A percentile compares a stretch with the other conserved stretches of the same genome.
Evolutionary conservation across 352 stramenopile genomes (phyloP).

Genomic region (Phytophthora palmivora): DNA sequence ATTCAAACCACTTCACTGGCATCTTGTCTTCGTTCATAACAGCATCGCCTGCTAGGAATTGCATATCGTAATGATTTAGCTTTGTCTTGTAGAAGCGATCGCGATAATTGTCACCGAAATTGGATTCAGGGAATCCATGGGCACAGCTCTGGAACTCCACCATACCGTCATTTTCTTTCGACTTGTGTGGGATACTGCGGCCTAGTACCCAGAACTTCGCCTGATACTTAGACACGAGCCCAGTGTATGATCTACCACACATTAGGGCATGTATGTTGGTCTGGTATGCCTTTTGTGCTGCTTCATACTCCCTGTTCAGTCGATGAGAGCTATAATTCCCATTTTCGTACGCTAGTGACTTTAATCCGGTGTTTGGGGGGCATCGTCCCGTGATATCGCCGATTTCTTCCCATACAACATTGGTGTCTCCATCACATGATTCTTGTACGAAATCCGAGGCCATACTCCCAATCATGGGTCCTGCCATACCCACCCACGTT

Average conservation of each 20-base stretch:
- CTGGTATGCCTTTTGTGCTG: slow-evolving; percentile 32
- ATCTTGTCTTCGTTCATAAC: slow-evolving; percentile 46
- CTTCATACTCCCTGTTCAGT: slow-evolving; percentile 31
- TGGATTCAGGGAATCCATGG: slow-evolving; percentile 28
- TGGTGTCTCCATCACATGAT: slow-evolving; percentile 20
- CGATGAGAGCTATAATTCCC: slow-evolving; percentile 20
- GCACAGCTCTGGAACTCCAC: no score
- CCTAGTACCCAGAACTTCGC: slow-evolving; percentile 24
- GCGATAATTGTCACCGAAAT: slow-evolving; percentile 41
- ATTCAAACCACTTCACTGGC: slow-evolving; percentile 62
- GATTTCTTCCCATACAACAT: slow-evolving; percentile 22
- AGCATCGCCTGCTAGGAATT: slow-evolving; percentile 51
- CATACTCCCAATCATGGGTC: slow-evolving; percentile 32
- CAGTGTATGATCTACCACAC: slow-evolving; percentile 39
- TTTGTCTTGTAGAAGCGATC: slow-evolving; percentile 50
- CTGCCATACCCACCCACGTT: slow-evolving; percentile 40
- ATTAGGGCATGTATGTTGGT: slow-evolving; percentile 35
- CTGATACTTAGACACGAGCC: slow-evolving; percentile 40
- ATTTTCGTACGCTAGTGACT: slow-evolving; percentile 42
- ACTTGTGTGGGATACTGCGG: slow-evolving; percentile 36
- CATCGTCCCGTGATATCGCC: slow-evolving; percentile 26
- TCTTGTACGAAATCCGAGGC: slow-evolving; percentile 27
- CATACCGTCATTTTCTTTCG: slow-evolving; percentile 39
- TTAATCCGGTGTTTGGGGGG: slow-evolving; percentile 30
- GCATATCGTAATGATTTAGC: slow-evolving; percentile 58